Conservation (phyloP, 192 early-diverging fungal species). For the Backusella tuberculispora region DNA sequence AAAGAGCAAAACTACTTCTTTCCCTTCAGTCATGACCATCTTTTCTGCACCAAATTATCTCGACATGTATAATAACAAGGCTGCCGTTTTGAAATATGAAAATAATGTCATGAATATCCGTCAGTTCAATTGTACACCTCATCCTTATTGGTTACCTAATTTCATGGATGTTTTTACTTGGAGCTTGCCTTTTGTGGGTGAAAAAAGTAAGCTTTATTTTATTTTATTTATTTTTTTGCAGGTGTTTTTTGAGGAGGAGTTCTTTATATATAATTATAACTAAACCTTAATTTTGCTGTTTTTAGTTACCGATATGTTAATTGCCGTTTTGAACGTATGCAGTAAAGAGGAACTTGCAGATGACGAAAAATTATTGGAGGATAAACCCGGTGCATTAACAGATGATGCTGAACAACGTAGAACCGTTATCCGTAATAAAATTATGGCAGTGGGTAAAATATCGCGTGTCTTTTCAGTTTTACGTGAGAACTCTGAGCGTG, state of each 20-base stretch:
- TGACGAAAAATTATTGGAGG: conserved; percentile 48
- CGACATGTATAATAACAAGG: conserved; percentile 99
- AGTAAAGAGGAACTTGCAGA: conserved; percentile 91
- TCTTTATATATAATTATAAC: neutral
- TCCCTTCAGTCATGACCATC: conserved; percentile 98
- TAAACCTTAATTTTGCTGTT: neutral
- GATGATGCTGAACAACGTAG: conserved; percentile 68
- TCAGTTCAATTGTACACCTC: conserved; percentile 89
- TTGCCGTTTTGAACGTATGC: conserved; percentile 93
- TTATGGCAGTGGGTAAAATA: conserved; percentile 91
- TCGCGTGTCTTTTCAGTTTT: conserved; percentile 89
- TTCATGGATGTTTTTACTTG: conserved; percentile 99
- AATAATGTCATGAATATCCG: conserved; percentile 99
- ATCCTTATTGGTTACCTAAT: conserved; percentile 99
- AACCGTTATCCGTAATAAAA: conserved; percentile 82
- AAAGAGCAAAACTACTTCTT: conserved; percentile 92
- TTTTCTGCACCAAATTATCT: conserved; percentile 99
- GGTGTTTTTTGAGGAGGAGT: too few relatives aligned
- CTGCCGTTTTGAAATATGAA: conserved; percentile 99
- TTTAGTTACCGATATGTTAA: conserved; percentile 93
- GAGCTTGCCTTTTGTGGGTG: conserved; percentile 97
- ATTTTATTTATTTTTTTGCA: neutral
- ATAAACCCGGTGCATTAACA: conserved; percentile 19
- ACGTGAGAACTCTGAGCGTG: conserved; percentile 88
- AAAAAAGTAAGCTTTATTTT: conserved; percentile 81